phyloP scores from a whole-genome alignment of 2,329 filamentous ascomycete genomes.

The Mycogone perniciosa region DNA sequence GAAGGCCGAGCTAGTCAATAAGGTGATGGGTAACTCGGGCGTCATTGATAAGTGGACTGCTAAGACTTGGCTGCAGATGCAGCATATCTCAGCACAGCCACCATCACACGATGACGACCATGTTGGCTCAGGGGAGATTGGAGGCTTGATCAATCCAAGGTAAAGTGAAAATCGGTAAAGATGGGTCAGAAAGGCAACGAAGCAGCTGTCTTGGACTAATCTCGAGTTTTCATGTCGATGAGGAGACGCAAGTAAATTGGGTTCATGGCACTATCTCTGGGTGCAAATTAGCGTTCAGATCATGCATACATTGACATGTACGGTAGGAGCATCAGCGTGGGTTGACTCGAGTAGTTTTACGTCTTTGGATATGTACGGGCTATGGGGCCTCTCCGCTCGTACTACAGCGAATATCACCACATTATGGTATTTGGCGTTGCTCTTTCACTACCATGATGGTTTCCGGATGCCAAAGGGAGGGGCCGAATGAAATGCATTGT shows the following conservation, averaged over 20 bases:
- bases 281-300: no score
- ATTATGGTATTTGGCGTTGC: no score
- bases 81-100: constrained; percentile 10
- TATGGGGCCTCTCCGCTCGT: no score
- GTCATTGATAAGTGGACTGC: constrained; percentile 33
- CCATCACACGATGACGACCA: constrained; percentile 10
- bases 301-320: neutral
- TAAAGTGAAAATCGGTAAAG: neutral
- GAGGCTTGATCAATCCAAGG: neutral
- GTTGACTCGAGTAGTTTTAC: neutral
- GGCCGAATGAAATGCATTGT: no score
- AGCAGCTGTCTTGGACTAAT: no score
- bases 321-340: neutral
- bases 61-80: constrained; percentile 30
- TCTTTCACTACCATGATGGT: no score
- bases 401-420: no score
- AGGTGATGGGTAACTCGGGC: constrained; percentile 31
- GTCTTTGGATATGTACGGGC: neutral
- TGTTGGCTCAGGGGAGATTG: constrained; percentile 4
- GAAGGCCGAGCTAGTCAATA: constrained; percentile 36
- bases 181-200: no score
- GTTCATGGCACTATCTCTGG: no score
- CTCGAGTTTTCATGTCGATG: no score
- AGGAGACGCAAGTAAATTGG: no score
- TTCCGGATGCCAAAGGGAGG: no score